These are phyloP conservation scores for Endothia cerciana DNA, from an alignment of 2,329 filamentous ascomycete genomes.

Conservation along the genomic window DNA sequence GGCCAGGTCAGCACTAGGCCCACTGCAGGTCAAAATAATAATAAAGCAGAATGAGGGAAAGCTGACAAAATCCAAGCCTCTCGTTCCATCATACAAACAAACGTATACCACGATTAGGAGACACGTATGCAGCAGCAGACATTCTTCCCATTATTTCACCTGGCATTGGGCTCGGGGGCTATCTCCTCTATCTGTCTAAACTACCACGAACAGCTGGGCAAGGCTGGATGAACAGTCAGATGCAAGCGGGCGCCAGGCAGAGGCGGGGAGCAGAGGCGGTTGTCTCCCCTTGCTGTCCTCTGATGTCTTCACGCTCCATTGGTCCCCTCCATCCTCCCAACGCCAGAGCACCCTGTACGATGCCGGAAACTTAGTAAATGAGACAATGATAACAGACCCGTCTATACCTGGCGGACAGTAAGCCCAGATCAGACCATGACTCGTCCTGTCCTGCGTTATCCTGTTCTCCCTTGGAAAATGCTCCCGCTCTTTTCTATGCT, in stretches of 20 bases:
- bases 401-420: constrained; percentile 11
- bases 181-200: constrained; percentile 24
- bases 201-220: constrained; percentile 16
- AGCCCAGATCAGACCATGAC: background rate
- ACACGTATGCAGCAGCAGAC: background rate
- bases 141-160: background rate
- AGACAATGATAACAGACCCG: constrained; percentile 14
- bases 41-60: background rate
- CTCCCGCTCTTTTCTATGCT: constrained; percentile 6
- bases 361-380: constrained; percentile 5
- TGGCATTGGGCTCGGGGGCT: constrained; percentile 18
- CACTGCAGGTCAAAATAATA: background rate
- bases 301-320: constrained; percentile 8
- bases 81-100: too few species aligned
- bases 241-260: constrained; percentile 1
- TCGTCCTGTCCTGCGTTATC: background rate
- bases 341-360: constrained; percentile 26
- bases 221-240: constrained; percentile 21
- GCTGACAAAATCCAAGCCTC: too few species aligned
- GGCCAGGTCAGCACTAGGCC: background rate
- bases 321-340: constrained; percentile 15
- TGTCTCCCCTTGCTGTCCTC: background rate
- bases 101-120: background rate
- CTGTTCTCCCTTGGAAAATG: constrained; percentile 2
- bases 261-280: background rate